Percentiles rank a stretch among this genome's conserved stretches.
Conservation (phyloP, 2,329 filamentous ascomycete species). For the Penicillium verrucosum region DNA sequence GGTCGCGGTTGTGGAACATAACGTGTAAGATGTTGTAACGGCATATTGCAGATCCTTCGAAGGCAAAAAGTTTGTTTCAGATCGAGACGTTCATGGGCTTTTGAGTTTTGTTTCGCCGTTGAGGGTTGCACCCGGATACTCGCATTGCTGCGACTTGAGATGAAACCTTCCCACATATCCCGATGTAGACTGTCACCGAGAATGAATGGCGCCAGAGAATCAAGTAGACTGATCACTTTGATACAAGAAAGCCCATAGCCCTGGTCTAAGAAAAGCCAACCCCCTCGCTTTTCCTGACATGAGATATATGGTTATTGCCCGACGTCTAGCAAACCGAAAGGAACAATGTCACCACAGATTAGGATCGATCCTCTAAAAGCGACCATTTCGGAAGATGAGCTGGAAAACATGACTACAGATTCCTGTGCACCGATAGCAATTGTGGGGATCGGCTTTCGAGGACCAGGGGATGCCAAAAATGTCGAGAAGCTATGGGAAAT, state of each 20-base stretch:
- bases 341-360: neutral
- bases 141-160: neutral
- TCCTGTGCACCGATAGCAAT: conserved; percentile 24
- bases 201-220: neutral
- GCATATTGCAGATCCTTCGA: neutral
- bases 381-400: neutral
- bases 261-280: neutral
- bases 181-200: neutral
- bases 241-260: too few species aligned
- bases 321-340: neutral
- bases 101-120: conserved; percentile 1
- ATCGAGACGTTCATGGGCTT: neutral
- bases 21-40: neutral
- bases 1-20: neutral
- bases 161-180: neutral
- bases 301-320: neutral
- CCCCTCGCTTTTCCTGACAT: neutral
- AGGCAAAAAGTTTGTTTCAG: neutral
- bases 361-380: neutral
- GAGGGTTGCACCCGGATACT: conserved; percentile 10
- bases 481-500: conserved; percentile 23
- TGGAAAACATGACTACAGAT: neutral
- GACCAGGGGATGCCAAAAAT: conserved; percentile 22
- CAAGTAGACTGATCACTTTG: neutral
- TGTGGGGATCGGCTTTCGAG: conserved; percentile 27